Evolutionary conservation across 176 grass and related monocot genomes (phyloP), one percentile per base, ranked within the genome.

Genomic region (Dactylis glomerata): DNA sequence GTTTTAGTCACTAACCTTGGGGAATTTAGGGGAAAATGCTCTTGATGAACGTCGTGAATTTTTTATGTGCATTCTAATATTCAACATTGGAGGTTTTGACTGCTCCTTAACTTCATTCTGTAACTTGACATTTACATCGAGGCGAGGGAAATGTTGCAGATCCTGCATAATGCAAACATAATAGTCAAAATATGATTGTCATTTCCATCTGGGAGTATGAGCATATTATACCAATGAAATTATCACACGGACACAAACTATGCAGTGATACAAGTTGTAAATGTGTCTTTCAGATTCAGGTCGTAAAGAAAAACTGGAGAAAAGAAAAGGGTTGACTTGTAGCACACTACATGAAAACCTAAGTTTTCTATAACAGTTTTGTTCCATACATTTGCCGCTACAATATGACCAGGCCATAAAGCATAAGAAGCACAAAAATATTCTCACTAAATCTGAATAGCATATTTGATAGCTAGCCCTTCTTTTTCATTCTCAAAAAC

Each of bases 21-120:
- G 96, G 75, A 93, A 98, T 90, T 91, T 84, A 85, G 93, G 87
- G 46, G 87, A 84, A 90, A 98, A 98, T 76, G 93, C 89, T 87
- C 96, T 92, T 63, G 82, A 87, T 79, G 87, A 92, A 30, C 85
- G 79, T 34, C 86, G 86, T n/a, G 67, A 85, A 81, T 93, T 93
- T 75, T 46, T 92, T 68, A 93, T 89, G 64, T 95, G 87, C 76
- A 93, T 75, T 75, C 86, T 93, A 71, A 98, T 92, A 78, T 83
- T 95, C 83, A 98, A 68, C 79, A 88, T 87, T 46, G 52, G 59
- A 78, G 87, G 61, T 42, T 86, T 93, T 26, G 88, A 93, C 34
- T 73, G 70, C 36, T 68, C 61, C 37, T 49, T 80, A 52, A 74
- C 73, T 85, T 79, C 89, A 81, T 84, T 88, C 75, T 92, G 96